These are phyloP conservation scores for Colletotrichum sansevieriae DNA, from an alignment of 2,329 filamentous ascomycete genomes.

Conservation along the genomic window DNA sequence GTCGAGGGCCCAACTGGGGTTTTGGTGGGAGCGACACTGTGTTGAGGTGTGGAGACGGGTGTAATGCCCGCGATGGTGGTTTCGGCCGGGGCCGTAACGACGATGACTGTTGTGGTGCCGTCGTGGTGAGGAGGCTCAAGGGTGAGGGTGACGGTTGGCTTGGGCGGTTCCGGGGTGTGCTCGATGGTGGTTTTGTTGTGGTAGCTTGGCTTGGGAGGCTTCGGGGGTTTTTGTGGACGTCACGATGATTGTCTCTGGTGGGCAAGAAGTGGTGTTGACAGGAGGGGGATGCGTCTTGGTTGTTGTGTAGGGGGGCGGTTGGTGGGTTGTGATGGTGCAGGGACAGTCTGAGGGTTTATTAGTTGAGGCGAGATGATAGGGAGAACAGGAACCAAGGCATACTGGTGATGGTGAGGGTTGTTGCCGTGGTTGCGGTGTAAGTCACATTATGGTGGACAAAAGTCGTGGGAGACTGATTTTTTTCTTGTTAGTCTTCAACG, in stretches of 20 bases:
- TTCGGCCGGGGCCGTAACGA: constrained; percentile 23
- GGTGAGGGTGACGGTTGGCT: constrained; percentile 13
- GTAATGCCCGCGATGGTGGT: constrained; percentile 21
- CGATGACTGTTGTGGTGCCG: constrained; percentile 29
- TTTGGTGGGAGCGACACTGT: constrained; percentile 16
- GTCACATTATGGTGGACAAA: constrained; percentile 57
- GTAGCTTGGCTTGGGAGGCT: constrained; percentile 36
- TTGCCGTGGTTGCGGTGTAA: constrained; percentile 57
- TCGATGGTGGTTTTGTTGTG: constrained; percentile 40
- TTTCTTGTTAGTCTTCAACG: constrained; percentile 1
- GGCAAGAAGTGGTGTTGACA: constrained; percentile 27
- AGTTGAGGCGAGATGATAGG: constrained; percentile 38
- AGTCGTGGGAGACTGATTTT: constrained; percentile 50
- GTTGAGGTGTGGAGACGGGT: constrained; percentile 6
- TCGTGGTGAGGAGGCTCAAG: constrained; percentile 30
- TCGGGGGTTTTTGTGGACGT: constrained; percentile 23
- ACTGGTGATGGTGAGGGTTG: constrained; percentile 61
- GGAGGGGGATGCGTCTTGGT: constrained; percentile 44
- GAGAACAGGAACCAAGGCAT: constrained; percentile 19
- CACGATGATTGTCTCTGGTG: constrained; percentile 38
- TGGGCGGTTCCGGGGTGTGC: constrained; percentile 34
- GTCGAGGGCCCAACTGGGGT: constrained; percentile 26
- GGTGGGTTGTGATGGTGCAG: constrained; percentile 56
- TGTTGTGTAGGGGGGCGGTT: constrained; percentile 48
- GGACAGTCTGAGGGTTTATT: constrained; percentile 58